phyloP scores from a whole-genome alignment of 2,329 filamentous ascomycete genomes.

The Colletotrichum viniferum region DNA sequence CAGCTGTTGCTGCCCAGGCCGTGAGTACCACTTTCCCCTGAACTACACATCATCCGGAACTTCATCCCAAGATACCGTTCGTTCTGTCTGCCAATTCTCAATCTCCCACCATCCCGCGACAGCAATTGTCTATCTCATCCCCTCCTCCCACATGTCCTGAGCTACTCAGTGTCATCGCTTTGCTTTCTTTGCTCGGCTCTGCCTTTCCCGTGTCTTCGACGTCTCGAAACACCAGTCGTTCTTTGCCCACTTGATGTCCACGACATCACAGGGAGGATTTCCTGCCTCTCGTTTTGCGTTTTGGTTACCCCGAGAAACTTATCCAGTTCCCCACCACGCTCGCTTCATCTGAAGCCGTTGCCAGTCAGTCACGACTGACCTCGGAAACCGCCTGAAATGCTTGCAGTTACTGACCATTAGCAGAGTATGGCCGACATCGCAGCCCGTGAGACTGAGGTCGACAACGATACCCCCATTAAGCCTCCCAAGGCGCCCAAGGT shows the following conservation, averaged over 20 bases:
- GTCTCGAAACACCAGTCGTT: not conserved
- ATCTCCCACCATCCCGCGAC: not conserved
- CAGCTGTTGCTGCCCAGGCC: slow-evolving; percentile 15
- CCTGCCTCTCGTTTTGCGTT: slow-evolving; percentile 16
- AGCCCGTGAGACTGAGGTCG: not conserved
- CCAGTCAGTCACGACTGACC: slow-evolving; percentile 16
- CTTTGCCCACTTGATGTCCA: not conserved
- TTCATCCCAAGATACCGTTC: not conserved
- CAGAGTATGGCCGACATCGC: slow-evolving; percentile 41
- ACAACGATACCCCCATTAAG: not conserved
- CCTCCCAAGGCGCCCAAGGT: not conserved
- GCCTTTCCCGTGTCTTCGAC: not conserved
- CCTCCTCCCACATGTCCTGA: not conserved
- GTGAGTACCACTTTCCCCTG: not conserved
- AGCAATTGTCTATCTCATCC: not conserved
- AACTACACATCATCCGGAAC: not conserved
- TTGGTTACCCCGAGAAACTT: slow-evolving; percentile 1
- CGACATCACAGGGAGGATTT: not conserved
- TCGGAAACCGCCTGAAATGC: not conserved
- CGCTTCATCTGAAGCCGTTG: slow-evolving; percentile 1
- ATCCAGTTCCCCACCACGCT: not conserved
- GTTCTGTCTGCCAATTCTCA: slow-evolving; percentile 3
- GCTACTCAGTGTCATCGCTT: not conserved
- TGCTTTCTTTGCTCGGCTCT: slow-evolving; percentile 11
- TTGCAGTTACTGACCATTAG: slow-evolving; percentile 14